Evolutionary conservation across 1,284 basidiomycete genomes (phyloP), one percentile per base, ranked within the genome.

Genomic region (Erythrobasidium hasegawianum): DNA sequence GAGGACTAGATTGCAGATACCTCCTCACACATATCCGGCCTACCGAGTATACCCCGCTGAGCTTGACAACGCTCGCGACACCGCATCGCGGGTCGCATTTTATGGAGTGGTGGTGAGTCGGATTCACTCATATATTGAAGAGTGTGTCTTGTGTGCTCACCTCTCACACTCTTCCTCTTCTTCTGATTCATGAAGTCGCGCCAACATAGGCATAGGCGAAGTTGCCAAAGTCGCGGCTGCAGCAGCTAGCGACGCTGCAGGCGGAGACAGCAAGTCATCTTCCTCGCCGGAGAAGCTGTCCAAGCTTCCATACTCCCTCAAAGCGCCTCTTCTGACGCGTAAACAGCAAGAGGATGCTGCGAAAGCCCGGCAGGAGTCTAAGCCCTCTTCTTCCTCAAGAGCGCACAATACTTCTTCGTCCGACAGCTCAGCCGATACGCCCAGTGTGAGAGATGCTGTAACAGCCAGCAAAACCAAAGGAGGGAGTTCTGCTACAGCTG

Each of bases 71-170:
- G 16, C 84, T 99, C 70, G 87, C 87, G 52, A 97, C 96, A 0
- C 96, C 96, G 16, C 96, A 99, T 77, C 84, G 89, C 26, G 95
- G 95, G 26, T 93, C 89, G 72, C 93, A 95, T 0, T 97, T 98
- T 77, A 98, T 98, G 96, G 93, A 97, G 78, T 98, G 95, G 95
- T 97, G 95, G 79, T 83, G 83, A 58, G 89, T 88, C 75, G 72
- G 86, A 80, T 10, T 29, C 16, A 11, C n/a, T 9, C 26, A 50
- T 11, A 11, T 41, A 41, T n/a, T 41, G 11, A 11, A 11, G 40
- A n/a, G 40, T n/a, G n/a, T 13, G 18, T 16, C 26, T n/a, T 27
- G 11, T 43, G 54, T 45, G 14, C 7, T n/a, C n/a, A n/a, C n/a
- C n/a, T n/a, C n/a, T 41, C n/a, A 2, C 16, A 40, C 5, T 43